Evolutionary conservation across 306 rosid genomes (phyloP).

Genomic region (Adenanthera pavonina): DNA sequence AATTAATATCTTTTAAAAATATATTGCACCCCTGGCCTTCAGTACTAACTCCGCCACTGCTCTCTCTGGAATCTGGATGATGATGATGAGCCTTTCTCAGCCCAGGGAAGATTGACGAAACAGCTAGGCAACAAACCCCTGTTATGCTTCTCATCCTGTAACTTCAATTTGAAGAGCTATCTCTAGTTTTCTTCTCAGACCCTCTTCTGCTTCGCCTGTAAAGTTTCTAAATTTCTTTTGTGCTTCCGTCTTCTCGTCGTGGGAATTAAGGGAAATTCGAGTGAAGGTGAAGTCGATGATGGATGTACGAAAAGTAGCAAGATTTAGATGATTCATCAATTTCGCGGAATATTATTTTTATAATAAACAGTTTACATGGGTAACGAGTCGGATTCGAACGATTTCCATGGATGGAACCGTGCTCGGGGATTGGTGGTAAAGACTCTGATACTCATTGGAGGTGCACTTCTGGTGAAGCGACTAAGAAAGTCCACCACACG

Average conservation of each 20-base stretch:
- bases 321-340: slow-evolving; percentile 1
- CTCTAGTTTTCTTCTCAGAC: neutral
- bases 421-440: slow-evolving; percentile 76
- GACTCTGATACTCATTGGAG: slow-evolving; percentile 76
- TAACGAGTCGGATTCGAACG: slow-evolving; percentile 50
- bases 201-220: neutral
- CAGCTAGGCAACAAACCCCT: neutral
- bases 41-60: too few species aligned
- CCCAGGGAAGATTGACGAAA: slow-evolving; percentile 1
- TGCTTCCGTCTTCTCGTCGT: neutral
- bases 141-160: neutral
- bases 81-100: slow-evolving; percentile 4
- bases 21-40: too few species aligned
- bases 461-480: slow-evolving; percentile 84
- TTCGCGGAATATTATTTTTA: neutral
- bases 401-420: slow-evolving; percentile 66
- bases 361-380: slow-evolving; percentile 43
- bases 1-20: too few species aligned
- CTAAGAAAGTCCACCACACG: slow-evolving; percentile 98
- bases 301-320: neutral
- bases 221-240: neutral
- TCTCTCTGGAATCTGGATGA: neutral
- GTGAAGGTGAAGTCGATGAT: slow-evolving; percentile 1
- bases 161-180: slow-evolving; percentile 6
- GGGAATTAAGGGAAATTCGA: neutral